Base-by-base conservation (phyloP, 2,329 filamentous ascomycete genomes). In the Penicillium palitans region DNA sequence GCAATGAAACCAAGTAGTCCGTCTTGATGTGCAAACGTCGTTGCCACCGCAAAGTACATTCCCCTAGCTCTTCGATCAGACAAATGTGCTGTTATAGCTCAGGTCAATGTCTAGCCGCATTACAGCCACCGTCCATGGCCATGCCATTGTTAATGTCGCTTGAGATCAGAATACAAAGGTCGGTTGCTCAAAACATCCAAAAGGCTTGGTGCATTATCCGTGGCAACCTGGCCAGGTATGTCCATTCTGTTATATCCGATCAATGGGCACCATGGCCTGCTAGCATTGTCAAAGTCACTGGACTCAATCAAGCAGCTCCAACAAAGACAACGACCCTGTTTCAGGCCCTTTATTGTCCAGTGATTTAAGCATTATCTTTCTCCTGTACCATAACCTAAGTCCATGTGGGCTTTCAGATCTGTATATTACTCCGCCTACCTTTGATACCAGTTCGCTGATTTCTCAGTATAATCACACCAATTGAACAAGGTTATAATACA, bases 401-500 rank as follows among this genome's bases (percentile, higher is more conserved):
- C 45, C 37, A 50, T 24, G 9, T 27, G 53, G 27, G 42, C 45
- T 55, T 9, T 17, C 25, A 29, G 19, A 21, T 24, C 29, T 60
- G 55, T 60, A 58, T 37, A 54, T 46, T 50, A 41, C 35, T 42
- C 21, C 21, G 19, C 35, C 21, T 47, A n/a, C 42, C 37, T n/a
- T 35, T 55, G 6, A 37, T 25, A 25, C 29, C n/a, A n/a, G 13
- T 15, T 50, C 29, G 48, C 37, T 35, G 33, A 17, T 44, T 41
- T 17, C 21, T 40, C 51, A 25, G 37, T 47, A 47, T 21, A 42
- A 50, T 55, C 6, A 39, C 17, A 17, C 25, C 41, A 49, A 54
- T 61, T 46, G 19, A 39, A 58, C 9, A 37, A 46, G 7, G 29
- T n/a, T 39, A 56, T 52, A 41, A 56, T 37, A 48, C 46, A 48